Evolutionary conservation across 73 alveolate genomes (phyloP), one percentile per base, ranked within the genome.

Genomic region (Paramecium sexaurelia): DNA sequence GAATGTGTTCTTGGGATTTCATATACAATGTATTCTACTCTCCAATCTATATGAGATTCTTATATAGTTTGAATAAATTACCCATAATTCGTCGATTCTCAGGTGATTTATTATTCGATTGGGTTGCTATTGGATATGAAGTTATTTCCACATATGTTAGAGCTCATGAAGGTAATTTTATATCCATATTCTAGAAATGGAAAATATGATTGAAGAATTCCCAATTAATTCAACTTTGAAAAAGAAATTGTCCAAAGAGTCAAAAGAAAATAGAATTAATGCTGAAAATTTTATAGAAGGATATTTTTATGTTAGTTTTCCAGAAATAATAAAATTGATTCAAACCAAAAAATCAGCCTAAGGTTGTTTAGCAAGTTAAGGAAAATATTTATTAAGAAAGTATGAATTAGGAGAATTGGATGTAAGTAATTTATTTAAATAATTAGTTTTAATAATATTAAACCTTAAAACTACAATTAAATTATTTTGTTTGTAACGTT

Each of bases 1-100:
- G 94, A 69, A 88, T 88, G 94, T 68, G 87, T 47, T 88, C 94
- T 68, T 88, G 94, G 94, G 94, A 88, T 68, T 88, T 88, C 78
- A 55, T 88, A 26, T 88, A 75, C 41, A 66, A 69, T 40, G 56
- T 68, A 2, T 88, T 88, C 13, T 88, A 88, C 36, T 56, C 73
- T 20, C 90, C 90, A 15, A 19, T 69, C 27, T 88, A 88, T 43
- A 69, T 88, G 84, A 88, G 83, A 29, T 56, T 88, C 7, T 33
- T 88, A 6, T 88, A 68, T 47, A 27, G 37, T 39, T 32, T 88
- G 33, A 88, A 41, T 1, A 82, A 82, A 69, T 40, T 75, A n/a
- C 94, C 94, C 9, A 69, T 88, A 11, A 24, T 88, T 39, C 84
- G 94, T 20, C 17, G 68, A 69, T 88, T 55, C 33, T 83, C 94